Percentiles rank a stretch among this genome's conserved stretches.
These are phyloP conservation scores for Blastomyces parvus DNA, from an alignment of 2,329 filamentous ascomycete genomes.

Conservation along the genomic window DNA sequence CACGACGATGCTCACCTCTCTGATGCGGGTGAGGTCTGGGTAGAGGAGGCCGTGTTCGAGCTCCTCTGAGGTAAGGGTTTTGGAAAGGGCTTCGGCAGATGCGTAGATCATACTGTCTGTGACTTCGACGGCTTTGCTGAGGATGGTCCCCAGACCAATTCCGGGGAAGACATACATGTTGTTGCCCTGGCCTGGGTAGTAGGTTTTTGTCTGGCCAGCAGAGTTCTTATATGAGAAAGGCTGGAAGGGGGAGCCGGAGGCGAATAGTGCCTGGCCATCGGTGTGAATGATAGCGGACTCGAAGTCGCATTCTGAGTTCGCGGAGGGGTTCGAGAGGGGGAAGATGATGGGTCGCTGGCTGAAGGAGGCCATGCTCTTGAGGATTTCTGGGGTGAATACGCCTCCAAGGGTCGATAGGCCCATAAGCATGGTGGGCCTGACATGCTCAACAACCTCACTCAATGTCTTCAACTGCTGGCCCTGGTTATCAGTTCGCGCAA, in stretches of 20 bases:
- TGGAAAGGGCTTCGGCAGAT: slow-evolving; percentile 70
- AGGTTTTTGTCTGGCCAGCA: slow-evolving; percentile 51
- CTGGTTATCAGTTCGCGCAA: slow-evolving; percentile 55
- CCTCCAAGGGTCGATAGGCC: slow-evolving; percentile 91
- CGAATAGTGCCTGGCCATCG: slow-evolving; percentile 83
- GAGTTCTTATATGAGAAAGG: slow-evolving; percentile 56
- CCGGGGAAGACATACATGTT: slow-evolving; percentile 94
- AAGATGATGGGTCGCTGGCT: slow-evolving; percentile 85
- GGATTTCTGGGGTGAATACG: slow-evolving; percentile 80
- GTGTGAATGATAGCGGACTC: slow-evolving; percentile 88
- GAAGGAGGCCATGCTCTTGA: slow-evolving; percentile 52
- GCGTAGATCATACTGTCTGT: slow-evolving; percentile 97
- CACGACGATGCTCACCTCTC: slow-evolving; percentile 78
- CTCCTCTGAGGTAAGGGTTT: slow-evolving; percentile 71
- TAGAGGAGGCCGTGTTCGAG: slow-evolving; percentile 77
- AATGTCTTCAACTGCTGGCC: slow-evolving; percentile 64
- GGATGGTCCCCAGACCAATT: slow-evolving; percentile 84
- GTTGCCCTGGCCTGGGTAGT: slow-evolving; percentile 69
- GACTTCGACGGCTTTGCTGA: slow-evolving; percentile 74
- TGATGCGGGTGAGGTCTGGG: slow-evolving; percentile 80
- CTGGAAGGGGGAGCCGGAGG: slow-evolving; percentile 86
- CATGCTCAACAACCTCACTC: slow-evolving; percentile 85
- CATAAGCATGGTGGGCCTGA: slow-evolving; percentile 89
- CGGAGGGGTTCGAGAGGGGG: slow-evolving; percentile 90
- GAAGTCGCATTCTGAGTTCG: slow-evolving; percentile 95